These are phyloP conservation scores for Geotrichum ghanense DNA, from an alignment of 805 yeast genomes.

Conservation along the genomic window DNA sequence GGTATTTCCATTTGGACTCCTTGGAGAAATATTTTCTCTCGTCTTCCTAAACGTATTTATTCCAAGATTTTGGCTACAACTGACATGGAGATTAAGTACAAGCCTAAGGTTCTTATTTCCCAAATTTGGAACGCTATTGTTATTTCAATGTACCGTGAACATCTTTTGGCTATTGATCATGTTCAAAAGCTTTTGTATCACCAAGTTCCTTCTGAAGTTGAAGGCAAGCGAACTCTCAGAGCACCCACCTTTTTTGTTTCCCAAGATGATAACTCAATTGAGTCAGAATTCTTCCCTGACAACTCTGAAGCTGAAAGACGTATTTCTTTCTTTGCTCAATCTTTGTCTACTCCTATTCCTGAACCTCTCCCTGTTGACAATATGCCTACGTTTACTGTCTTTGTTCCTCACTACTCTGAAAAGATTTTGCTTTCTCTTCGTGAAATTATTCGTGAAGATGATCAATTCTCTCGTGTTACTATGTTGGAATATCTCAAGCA, in stretches of 20 bases:
- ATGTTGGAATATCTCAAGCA: conserved; percentile 89
- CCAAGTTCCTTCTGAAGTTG: conserved; percentile 96
- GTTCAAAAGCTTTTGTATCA: conserved; percentile 95
- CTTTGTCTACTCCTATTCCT: conserved; percentile 95
- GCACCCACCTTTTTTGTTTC: conserved; percentile 98
- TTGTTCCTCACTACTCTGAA: conserved; percentile 94
- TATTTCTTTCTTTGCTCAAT: conserved; percentile 98
- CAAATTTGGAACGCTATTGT: conserved; percentile 99
- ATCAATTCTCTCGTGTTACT: conserved; percentile 90
- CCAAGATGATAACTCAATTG: conserved; percentile 90
- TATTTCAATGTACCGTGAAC: conserved; percentile 99
- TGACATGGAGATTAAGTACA: conserved; percentile 98
- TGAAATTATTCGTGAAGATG: conserved; percentile 95
- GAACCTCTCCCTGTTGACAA: conserved; percentile 98
- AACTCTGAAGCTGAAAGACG: conserved; percentile 99
- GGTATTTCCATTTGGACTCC: conserved; percentile 99
- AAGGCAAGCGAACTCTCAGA: conserved; percentile 95
- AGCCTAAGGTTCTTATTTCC: conserved; percentile 94
- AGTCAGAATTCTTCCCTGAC: conserved; percentile 93
- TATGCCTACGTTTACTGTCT: conserved; percentile 98
- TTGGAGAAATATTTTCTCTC: conserved; percentile 97
- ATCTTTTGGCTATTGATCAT: conserved; percentile 93
- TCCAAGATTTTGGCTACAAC: conserved; percentile 96
- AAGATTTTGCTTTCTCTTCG: conserved; percentile 83
- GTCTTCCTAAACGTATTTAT: conserved; percentile 97